Evolutionary conservation across 257 asterid genomes (phyloP).

Genomic region (Capsicum pubescens): DNA sequence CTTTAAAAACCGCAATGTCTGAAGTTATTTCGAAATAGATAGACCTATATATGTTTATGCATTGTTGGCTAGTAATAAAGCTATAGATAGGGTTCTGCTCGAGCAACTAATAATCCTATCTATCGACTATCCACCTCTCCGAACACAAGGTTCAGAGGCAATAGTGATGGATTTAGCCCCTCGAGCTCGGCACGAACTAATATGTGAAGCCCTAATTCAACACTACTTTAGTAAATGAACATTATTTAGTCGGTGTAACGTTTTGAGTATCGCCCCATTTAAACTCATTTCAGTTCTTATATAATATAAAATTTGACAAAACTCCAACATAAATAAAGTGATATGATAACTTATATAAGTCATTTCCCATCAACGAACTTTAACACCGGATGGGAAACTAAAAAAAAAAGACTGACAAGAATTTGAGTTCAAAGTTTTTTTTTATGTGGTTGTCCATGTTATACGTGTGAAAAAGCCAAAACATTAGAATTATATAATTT

Average conservation of each 20-base stretch:
- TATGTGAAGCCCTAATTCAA: background rate
- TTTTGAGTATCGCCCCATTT: background rate
- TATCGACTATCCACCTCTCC: too few species aligned
- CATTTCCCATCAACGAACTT: background rate
- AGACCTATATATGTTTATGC: background rate
- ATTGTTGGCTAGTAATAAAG: too few species aligned
- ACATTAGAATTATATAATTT: background rate
- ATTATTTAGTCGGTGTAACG: background rate
- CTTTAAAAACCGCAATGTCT: background rate
- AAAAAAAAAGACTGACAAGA: background rate
- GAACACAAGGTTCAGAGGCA: too few species aligned
- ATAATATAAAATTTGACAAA: background rate
- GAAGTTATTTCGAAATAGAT: background rate
- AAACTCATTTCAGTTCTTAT: background rate
- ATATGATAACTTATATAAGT: background rate
- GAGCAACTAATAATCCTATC: too few species aligned
- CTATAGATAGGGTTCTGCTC: too few species aligned
- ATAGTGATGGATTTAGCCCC: too few species aligned
- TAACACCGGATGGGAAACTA: too few species aligned
- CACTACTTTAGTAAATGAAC: background rate
- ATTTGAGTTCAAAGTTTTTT: background rate
- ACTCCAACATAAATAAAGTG: background rate
- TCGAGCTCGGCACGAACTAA: too few species aligned
- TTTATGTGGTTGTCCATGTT: background rate
- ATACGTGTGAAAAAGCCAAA: background rate